Evolutionary conservation across 202 grass and related monocot genomes (phyloP).

Genomic region (Brachypodium distachyon): DNA sequence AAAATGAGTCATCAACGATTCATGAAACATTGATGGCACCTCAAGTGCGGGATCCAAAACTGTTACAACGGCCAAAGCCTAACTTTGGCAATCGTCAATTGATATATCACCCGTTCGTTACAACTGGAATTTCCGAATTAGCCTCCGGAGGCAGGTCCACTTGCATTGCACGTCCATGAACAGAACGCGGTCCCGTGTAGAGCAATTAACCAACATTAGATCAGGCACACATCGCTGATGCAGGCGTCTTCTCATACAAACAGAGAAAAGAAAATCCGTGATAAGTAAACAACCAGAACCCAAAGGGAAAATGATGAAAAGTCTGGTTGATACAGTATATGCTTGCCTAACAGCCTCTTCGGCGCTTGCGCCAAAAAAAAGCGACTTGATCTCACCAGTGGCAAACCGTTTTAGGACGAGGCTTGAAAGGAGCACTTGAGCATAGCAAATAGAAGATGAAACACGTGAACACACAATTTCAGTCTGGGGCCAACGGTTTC

Average conservation of each 20-base stretch:
- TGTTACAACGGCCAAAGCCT: neutral
- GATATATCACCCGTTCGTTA: neutral
- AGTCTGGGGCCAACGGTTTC: neutral
- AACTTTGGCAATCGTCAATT: neutral
- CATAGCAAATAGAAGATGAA: neutral
- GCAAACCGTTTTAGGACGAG: neutral
- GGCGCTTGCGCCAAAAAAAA: too few species aligned
- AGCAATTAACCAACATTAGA: constrained; percentile 5
- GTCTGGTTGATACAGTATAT: too few species aligned
- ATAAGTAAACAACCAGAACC: constrained; percentile 20
- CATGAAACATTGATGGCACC: too few species aligned
- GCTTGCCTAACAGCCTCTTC: neutral
- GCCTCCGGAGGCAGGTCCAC: neutral
- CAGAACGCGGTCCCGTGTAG: neutral
- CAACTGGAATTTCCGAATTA: neutral
- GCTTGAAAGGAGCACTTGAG: neutral
- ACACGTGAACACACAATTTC: too few species aligned
- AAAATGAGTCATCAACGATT: too few species aligned
- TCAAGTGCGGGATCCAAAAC: constrained; percentile 9
- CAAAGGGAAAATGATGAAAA: constrained; percentile 6
- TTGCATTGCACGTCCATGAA: constrained; percentile 8
- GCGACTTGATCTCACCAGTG: too few species aligned
- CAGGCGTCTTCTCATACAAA: neutral
- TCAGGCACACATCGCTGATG: constrained; percentile 15
- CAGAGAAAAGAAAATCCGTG: neutral